Base-by-base conservation (phyloP, 2,329 filamentous ascomycete species). In the Periconia digitata region DNA sequence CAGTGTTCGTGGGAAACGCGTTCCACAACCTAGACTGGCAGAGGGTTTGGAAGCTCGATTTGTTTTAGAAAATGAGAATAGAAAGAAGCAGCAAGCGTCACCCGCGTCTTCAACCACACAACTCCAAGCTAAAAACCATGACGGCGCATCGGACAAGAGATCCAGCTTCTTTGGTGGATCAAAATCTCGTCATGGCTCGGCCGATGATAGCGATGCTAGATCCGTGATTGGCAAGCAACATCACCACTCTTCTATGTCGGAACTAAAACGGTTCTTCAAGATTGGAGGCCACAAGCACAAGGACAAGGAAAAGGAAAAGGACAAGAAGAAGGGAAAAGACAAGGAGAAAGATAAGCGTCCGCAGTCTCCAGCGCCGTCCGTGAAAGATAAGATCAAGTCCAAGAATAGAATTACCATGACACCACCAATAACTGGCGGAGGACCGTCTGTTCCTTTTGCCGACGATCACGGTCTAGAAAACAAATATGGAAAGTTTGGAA, bases 251-350 rank as follows among this genome's bases (percentile, higher is more conserved):
- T 96, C 94, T 5, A 97, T 97, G 88, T 86, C 89, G 3, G 92
- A 97, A 62, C 74, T 99, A 51, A 96, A 96, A 74, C 83, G 94
- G n/a, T 99, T 99, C 70, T 95, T 99, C 78, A 94, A 86, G 72
- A 85, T 90, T 51, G 83, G 86, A 44, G 82, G 83, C 2, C 80
- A 85, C 56, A 74, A 71, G 43, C 61, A 70, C 55, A 90, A 90
- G 65, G 73, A 79, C 51, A 69, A 67, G 38, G 63, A 66, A 3
- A 69, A 69, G 40, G 61, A 66, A 3, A 65, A 56, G 45, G 51
- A 59, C 2, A 56, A 60, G 51, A 55, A 66, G 32, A 85, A 86
- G 62, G 61, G 64, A 2, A 65, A 56, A 44, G 51, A 59, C 2
- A 56, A 60, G 51, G 54, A 66, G 34, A 85, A 86, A 62, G 60